phyloP scores from a whole-genome alignment of 2,329 filamentous ascomycete genomes.

The Cercospora janseana region DNA sequence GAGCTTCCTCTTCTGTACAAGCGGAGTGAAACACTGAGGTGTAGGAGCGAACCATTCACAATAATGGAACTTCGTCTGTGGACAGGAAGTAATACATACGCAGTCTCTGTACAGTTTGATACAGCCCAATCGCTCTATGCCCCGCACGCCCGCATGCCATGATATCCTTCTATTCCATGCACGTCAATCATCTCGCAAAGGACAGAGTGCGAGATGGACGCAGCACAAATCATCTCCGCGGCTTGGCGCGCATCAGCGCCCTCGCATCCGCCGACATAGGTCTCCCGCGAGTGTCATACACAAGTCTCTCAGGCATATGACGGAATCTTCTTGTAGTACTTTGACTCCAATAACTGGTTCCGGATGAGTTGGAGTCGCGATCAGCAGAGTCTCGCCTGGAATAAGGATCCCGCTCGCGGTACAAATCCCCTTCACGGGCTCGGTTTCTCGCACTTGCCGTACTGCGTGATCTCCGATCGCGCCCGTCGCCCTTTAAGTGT shows the following conservation, averaged over 20 bases:
- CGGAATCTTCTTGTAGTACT: slow-evolving; percentile 7
- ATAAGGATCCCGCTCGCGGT: slow-evolving; percentile 5
- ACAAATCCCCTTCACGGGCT: not conserved
- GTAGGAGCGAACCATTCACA: too few species aligned
- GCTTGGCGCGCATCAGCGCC: not conserved
- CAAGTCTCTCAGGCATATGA: slow-evolving; percentile 11
- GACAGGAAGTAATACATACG: too few species aligned
- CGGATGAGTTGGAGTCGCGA: slow-evolving; percentile 1
- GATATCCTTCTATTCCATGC: not conserved
- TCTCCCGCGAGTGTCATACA: slow-evolving; percentile 10
- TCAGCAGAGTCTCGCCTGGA: slow-evolving; percentile 7
- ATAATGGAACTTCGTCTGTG: too few species aligned
- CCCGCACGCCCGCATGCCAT: not conserved
- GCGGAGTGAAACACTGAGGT: not conserved
- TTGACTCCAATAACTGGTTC: slow-evolving; percentile 5
- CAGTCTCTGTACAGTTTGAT: not conserved
- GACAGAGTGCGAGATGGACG: not conserved
- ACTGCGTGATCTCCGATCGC: slow-evolving; percentile 1
- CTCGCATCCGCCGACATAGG: not conserved
- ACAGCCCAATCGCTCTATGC: not conserved
- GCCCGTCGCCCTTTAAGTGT: too few species aligned
- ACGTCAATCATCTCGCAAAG: too few species aligned
- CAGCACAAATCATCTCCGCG: not conserved
- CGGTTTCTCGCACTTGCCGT: slow-evolving; percentile 5
- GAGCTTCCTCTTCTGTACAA: not conserved